Evolutionary conservation across 148 eudicot species (phyloP), one percentile per base, ranked within the genome.

Genomic region (Pharnaceum exiguum): DNA sequence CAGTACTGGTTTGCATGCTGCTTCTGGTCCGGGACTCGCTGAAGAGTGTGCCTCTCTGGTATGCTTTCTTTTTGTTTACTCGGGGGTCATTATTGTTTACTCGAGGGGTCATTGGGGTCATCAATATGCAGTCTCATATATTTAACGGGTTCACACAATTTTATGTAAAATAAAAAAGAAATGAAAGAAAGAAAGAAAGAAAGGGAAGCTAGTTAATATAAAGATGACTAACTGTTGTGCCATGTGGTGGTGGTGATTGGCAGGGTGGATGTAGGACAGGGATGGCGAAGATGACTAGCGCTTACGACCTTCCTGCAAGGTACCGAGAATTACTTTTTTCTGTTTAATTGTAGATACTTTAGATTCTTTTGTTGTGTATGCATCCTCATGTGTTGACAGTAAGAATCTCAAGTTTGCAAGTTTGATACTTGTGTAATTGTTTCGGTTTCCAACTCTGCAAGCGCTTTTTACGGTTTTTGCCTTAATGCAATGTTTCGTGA

Each of bases 201-300:
- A 37, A 38, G 60, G 24, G 15, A 47, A 40, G 29, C 21, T 53
- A 43, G 25, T 50, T 57, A 48, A 50, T 17, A 49, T 44, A 29
- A n/a, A n/a, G n/a, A n/a, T n/a, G n/a, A n/a, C n/a, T n/a, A n/a
- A n/a, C n/a, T n/a, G n/a, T n/a, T n/a, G n/a, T n/a, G n/a, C n/a
- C n/a, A n/a, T n/a, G n/a, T n/a, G n/a, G 36, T 51, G 49, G 24
- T 25, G 26, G 71, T 36, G 60, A 52, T 70, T 78, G 46, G 31
- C 78, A 94, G 99, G 99, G 99, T 78, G 99, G 99, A 29, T 94
- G 99, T 68, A 76, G 99, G 61, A 94, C 99, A 15, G 99, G 99
- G 45, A 86, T 94, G 99, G 99, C 99, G 21, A 94, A 94, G 84
- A 84, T 89, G 71, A 86, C 96, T 22, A 83, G 80, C 72, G 99